phyloP scores from a whole-genome alignment of 2,329 filamentous ascomycete genomes.

The Claviceps digitariae region DNA sequence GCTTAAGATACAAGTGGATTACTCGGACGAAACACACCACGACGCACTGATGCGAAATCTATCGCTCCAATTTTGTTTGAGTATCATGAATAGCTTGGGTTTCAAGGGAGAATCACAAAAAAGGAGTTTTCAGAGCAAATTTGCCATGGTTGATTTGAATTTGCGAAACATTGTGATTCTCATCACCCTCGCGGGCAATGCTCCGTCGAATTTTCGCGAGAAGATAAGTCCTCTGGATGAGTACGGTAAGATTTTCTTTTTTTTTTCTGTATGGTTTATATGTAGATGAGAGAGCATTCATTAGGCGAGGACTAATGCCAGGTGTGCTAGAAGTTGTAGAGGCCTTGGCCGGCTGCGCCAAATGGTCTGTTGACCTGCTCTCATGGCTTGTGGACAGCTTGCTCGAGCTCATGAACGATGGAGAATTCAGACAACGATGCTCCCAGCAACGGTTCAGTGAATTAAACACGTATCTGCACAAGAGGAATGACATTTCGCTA shows the following conservation, averaged over 20 bases:
- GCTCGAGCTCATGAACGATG: constrained; percentile 40
- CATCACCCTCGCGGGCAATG: constrained; percentile 48
- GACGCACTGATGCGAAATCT: constrained; percentile 61
- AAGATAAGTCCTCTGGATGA: constrained; percentile 50
- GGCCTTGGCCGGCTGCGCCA: constrained; percentile 58
- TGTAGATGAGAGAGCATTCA: background rate
- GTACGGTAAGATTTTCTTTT: constrained; percentile 20
- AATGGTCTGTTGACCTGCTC: constrained; percentile 64
- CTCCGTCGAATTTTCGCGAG: constrained; percentile 40
- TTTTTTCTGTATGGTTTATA: background rate
- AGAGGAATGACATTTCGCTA: constrained; percentile 42
- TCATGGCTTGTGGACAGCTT: constrained; percentile 48
- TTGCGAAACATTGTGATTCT: constrained; percentile 58
- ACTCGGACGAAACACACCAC: constrained; percentile 59
- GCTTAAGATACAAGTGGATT: constrained; percentile 65
- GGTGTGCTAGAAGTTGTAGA: constrained; percentile 52
- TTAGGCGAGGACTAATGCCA: background rate
- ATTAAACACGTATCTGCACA: constrained; percentile 36
- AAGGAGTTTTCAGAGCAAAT: constrained; percentile 55
- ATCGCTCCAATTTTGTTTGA: constrained; percentile 61
- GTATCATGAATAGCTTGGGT: constrained; percentile 66
- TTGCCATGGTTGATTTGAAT: constrained; percentile 62
- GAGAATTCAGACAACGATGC: constrained; percentile 37
- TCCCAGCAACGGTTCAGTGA: constrained; percentile 31
- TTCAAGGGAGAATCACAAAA: constrained; percentile 50